A percentile compares a stretch with the other conserved stretches of the same genome.
Evolutionary conservation across 805 yeast genomes (phyloP).

Genomic region (Huiozyma naganishii): DNA sequence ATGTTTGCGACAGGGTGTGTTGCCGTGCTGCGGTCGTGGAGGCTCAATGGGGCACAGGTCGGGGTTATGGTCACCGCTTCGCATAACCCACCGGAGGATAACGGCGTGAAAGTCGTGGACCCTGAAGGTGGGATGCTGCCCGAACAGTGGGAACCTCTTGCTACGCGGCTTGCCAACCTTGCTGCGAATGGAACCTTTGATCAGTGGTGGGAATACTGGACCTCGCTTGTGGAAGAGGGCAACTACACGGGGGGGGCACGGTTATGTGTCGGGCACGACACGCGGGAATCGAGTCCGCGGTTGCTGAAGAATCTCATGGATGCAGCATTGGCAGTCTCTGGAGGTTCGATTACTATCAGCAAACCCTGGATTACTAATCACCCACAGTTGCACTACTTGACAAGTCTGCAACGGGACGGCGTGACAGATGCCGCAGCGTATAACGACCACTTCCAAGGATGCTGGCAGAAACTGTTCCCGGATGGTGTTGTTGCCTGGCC

Average conservation of each 20-base stretch:
- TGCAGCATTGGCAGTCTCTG: constrained; percentile 37
- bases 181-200: constrained; percentile 33
- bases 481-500: constrained; percentile 6
- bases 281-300: constrained; percentile 70
- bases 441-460: constrained; percentile 45
- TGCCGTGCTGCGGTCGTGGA: constrained; percentile 75
- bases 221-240: not conserved
- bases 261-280: constrained; percentile 73
- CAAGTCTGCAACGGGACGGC: constrained; percentile 40
- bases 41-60: constrained; percentile 52
- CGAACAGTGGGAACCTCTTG: constrained; percentile 71
- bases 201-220: constrained; percentile 27
- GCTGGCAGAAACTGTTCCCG: constrained; percentile 12
- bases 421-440: constrained; percentile 50
- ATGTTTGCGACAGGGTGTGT: constrained; percentile 74
- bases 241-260: constrained; percentile 22
- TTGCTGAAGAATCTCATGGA: constrained; percentile 33
- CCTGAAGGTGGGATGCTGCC: constrained; percentile 87
- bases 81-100: constrained; percentile 86
- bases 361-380: constrained; percentile 67
- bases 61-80: constrained; percentile 98
- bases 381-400: constrained; percentile 92
- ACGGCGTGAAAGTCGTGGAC: constrained; percentile 89
- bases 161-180: constrained; percentile 67
- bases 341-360: constrained; percentile 19